Base-by-base conservation (phyloP, 345 rosid genomes). In the Populus ilicifolia region DNA sequence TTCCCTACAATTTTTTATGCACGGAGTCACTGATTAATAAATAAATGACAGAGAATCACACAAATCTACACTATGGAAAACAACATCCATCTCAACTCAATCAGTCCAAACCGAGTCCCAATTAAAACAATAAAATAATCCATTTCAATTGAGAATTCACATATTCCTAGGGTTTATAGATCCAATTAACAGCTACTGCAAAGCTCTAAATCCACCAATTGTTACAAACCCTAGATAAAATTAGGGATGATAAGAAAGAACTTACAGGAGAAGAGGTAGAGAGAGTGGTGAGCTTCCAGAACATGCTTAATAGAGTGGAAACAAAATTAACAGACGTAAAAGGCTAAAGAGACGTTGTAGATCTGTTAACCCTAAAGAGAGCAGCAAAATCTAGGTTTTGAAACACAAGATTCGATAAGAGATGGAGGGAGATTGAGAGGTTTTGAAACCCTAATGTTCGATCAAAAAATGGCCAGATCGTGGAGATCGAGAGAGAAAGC, bases 231-330 rank as follows among this genome's bases (percentile, higher is more conserved):
- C 54, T 33, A 70, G 8, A 66, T 14, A n/a, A 73, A 74, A 81
- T 70, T 50, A 69, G 29, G 41, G 30, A 52, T 18, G 8, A 72
- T 5, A 61, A 79, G 79, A 39, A 25, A 27, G 46, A 41, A 84
- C 97, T 94, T 78, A 96, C 99, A 27, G 99, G 98, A 78, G 97
- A 94, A 46, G 99, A 89, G 30, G 97, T 84, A 23, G 99, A 91
- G 76, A 96, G 84, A 80, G 93, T 77, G 18, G 98, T 83, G 76
- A 96, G 94, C 88, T 94, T 96, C 99, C 99, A 96, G 46, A 96
- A 96, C 99, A 96, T 96, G 84, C 25, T 67, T 73, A 69, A 69
- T 46, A 62, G 75, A 29, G 66, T 77, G 63, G 64, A n/a, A 59
- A 56, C 27, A 2, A 27, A 72, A 78, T 79, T 76, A 54, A 83